Percentiles rank a stretch among this genome's conserved stretches.
phyloP scores from a whole-genome alignment of 306 rosid species.

The Arachis stenosperma region DNA sequence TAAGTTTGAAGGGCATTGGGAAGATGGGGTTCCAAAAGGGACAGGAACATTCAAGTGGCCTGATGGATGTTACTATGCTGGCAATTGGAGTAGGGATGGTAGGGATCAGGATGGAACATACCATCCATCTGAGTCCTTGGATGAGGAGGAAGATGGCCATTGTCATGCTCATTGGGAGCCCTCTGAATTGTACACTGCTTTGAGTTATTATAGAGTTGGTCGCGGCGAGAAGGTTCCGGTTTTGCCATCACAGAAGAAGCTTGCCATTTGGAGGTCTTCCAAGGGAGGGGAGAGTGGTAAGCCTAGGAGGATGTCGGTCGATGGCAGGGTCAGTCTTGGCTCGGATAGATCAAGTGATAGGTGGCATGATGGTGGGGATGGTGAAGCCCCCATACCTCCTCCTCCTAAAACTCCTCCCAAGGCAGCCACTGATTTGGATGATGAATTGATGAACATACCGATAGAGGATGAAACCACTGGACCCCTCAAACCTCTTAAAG shows the following conservation, averaged over 20 bases:
- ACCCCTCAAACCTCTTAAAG: conserved; percentile 49
- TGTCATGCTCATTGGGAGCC: conserved; percentile 74
- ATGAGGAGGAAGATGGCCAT: conserved; percentile 30
- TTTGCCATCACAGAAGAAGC: conserved; percentile 85
- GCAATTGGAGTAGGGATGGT: conserved; percentile 68
- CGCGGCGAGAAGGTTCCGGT: conserved; percentile 70
- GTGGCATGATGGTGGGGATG: conserved; percentile 59
- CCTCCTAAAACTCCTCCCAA: conserved; percentile 43
- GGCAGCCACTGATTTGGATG: conserved; percentile 45
- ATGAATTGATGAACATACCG: conserved; percentile 41
- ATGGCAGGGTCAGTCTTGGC: conserved; percentile 70
- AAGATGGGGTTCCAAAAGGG: conserved; percentile 74
- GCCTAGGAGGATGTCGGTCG: conserved; percentile 74
- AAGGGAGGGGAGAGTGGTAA: conserved; percentile 50
- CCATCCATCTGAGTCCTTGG: conserved; percentile 50
- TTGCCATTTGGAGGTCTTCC: conserved; percentile 77
- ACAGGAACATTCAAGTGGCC: conserved; percentile 70
- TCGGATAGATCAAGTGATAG: conserved; percentile 68
- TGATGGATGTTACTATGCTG: conserved; percentile 74
- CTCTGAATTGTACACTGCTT: conserved; percentile 59
- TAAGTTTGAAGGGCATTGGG: conserved; percentile 79
- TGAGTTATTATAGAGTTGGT: conserved; percentile 53
- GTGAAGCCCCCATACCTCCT: not conserved
- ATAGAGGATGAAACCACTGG: conserved; percentile 40
- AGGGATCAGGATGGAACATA: conserved; percentile 65